Base-by-base conservation (phyloP, 1,139 yeast genomes). In the Magnusiomyces paraingens region DNA sequence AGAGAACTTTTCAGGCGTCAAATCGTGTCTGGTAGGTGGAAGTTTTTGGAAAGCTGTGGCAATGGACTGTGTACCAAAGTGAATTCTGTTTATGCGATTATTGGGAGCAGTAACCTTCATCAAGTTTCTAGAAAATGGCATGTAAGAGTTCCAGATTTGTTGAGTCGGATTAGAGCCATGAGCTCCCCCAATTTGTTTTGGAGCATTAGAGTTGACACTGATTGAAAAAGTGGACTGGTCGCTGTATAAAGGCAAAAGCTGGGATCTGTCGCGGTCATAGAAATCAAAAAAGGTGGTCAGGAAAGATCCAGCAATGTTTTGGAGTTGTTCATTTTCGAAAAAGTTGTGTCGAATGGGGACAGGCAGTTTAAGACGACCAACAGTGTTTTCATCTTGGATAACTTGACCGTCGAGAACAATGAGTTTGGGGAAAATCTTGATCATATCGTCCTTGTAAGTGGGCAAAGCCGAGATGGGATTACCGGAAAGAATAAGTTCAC, bases 181-280 rank as follows among this genome's bases (percentile, higher is more conserved):
- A 59, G 42, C 59, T 59, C 41, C 57, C 53, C 40, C 49, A 42
- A 20, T 57, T 58, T 18, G 29, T 53, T 55, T 21, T 53, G 77
- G 74, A 1, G 77, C 75, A 10, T 74, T 64, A 62, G 74, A 76
- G 66, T 72, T 81, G 53, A 76, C 79, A 63, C 74, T 83, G 68
- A 86, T 69, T 1, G 97, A 89, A 64, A 93, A 91, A 64, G 86
- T 90, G 0, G 97, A 89, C 63, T 85, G 86, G 52, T 80, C 80
- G 56, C 94, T 90, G 66, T 93, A 93, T 44, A 93, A 73, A 43
- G 79, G 78, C 69, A 85, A 68, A 50, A 93, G 73, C 53, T 84
- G 91, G 14, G 76, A 67, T 58, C 99, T 75, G 66, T 87, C 83
- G 5, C 78, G 65, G 70, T 93, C 99, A 94, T 96, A 93, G 50